Evolutionary conservation across 2,329 filamentous ascomycete genomes (phyloP), one percentile per base, ranked within the genome.

Genomic region (Bipolaris bicolor): DNA sequence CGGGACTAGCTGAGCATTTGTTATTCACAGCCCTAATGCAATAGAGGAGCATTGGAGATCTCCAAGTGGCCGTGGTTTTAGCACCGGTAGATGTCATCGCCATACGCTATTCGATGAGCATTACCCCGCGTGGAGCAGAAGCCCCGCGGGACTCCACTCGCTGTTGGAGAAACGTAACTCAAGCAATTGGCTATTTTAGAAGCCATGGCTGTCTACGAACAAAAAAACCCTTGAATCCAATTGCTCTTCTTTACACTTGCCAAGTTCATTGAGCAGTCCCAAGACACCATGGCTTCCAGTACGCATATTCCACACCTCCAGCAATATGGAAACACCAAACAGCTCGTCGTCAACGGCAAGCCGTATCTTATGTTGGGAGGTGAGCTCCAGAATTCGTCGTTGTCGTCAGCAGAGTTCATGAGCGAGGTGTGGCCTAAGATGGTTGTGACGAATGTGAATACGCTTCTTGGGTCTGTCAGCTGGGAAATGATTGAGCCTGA

Each of bases 401-500:
- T 82, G 45, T 78, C 74, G 7, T 81, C 78, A 5, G 72, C 77
- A 7, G 69, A 74, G 44, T 81, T 78, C 55, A 82, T 83, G 80
- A 63, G 71, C 15, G 69, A 74, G 26, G 62, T 77, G 6, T 83
- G 80, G 79, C 71, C 74, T 31, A 80, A 79, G 47, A 68, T 82
- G 59, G 69, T 68, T 4, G 71, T 70, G 16, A 78, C 71, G 13
- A 71, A 79, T 53, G 68, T 80, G 61, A 82, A 82, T 58, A 82
- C 80, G 2, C 63, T 81, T 1, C 71, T 82, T 3, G 80, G 79
- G 1, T 77, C 71, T 49, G 76, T 82, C 1, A 76, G 76, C 0
- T 82, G 80, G 80, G 80, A 82, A 57, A 69, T 76, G 48, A 79
- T 82, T 33, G 80, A 82, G 67, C 78, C 80, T 5, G 66, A 62